Evolutionary conservation across 805 yeast species (phyloP).

Genomic region (Tetrapisispora taiwanensis): DNA sequence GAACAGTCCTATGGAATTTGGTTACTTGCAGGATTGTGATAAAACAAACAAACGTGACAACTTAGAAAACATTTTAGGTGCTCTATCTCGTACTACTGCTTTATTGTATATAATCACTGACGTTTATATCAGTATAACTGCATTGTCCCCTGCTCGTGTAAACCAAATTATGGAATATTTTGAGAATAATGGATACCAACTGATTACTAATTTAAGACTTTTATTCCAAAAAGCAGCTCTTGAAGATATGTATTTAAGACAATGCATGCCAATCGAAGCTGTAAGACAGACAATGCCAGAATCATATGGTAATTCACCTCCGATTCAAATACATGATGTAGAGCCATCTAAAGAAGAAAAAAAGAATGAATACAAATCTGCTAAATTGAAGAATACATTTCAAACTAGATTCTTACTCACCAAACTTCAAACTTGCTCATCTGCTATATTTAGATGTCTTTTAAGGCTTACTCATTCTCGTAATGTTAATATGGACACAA

Average conservation of each 20-base stretch:
- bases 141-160: slow-evolving; percentile 39
- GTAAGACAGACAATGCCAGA: slow-evolving; percentile 30
- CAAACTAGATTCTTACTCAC: slow-evolving; percentile 44
- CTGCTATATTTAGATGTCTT: slow-evolving; percentile 35
- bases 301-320: slow-evolving; percentile 31
- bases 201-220: slow-evolving; percentile 35
- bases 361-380: slow-evolving; percentile 38
- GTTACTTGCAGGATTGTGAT: slow-evolving; percentile 22
- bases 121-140: slow-evolving; percentile 44
- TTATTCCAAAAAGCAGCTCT: slow-evolving; percentile 42
- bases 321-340: slow-evolving; percentile 34
- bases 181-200: slow-evolving; percentile 29
- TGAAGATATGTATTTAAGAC: slow-evolving; percentile 49
- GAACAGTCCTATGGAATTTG: slow-evolving; percentile 10
- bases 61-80: slow-evolving; percentile 12
- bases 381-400: slow-evolving; percentile 53
- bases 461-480: slow-evolving; percentile 38
- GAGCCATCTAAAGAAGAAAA: slow-evolving; percentile 32
- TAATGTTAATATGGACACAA: slow-evolving; percentile 19
- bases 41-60: slow-evolving; percentile 7
- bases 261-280: slow-evolving; percentile 40
- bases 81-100: slow-evolving; percentile 31
- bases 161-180: slow-evolving; percentile 20
- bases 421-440: slow-evolving; percentile 37
- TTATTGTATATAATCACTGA: slow-evolving; percentile 44